Base-by-base conservation (phyloP, 129 eudicot species). In the Cynara cardunculus region DNA sequence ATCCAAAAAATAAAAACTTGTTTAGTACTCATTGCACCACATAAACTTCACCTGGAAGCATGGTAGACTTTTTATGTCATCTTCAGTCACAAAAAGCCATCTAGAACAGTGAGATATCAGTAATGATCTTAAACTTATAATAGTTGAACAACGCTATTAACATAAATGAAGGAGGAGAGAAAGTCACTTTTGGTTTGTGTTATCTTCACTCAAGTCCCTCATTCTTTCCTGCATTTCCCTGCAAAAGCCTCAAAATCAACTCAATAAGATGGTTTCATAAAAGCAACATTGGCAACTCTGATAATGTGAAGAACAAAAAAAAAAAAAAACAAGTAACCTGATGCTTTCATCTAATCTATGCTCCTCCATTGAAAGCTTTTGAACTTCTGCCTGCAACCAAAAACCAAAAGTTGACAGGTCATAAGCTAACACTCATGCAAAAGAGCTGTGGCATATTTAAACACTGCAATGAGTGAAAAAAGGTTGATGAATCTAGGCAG, bases 31-130 rank as follows among this genome's bases (percentile, higher is more conserved):
- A 41, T 30, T 69, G 79, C 19, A 35, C 27, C 18, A 34, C 41
- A 31, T 76, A 21, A 84, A 30, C 44, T 66, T 67, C 53, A 89
- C 99, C 99, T 87, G 96, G 84, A 96, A 96, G 85, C 97, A 91
- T 25, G 98, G 96, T 75, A 91, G 83, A 73, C 87, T 88, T 83
- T 93, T 96, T 66, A 96, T 96, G 84, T 96, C 99, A 26, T 92
- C 99, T 86, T 96, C 99, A 49, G 97, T 96, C 39, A 96, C 97
- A 81, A 96, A 96, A 81, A 96, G 95, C 98, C 98, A 96, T 86
- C 99, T 96, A 78, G 39, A 80, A 53, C 66, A 82, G 70, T 61
- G 56, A 14, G 26, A 73, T 18, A 24, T 74, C 25, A 73, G 53
- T 37, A 79, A 34, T 3, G 12, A 39, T 13, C 27, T 80, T 26